These are phyloP conservation scores for Penicillium sclerotiorum DNA, from an alignment of 2,329 filamentous ascomycete genomes.

Conservation along the genomic window DNA sequence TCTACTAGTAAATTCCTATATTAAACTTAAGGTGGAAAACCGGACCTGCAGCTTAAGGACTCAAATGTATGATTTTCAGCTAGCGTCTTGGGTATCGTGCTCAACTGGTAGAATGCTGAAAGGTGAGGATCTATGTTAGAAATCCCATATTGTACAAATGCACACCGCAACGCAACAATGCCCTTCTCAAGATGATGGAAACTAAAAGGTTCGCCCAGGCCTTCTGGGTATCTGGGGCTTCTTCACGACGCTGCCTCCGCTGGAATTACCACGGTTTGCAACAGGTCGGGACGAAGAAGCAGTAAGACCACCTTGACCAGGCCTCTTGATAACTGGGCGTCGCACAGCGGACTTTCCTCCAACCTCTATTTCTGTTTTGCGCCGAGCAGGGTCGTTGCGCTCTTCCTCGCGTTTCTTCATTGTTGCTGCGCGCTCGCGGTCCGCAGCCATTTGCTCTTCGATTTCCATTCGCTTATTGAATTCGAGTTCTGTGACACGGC, in stretches of 20 bases:
- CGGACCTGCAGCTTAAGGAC: too few relatives aligned
- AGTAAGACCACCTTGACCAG: constrained; percentile 31
- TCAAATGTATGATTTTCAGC: not conserved
- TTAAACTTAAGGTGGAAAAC: too few relatives aligned
- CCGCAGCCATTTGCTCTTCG: constrained; percentile 86
- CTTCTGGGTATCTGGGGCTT: constrained; percentile 39
- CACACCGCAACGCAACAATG: too few relatives aligned
- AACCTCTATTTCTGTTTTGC: constrained; percentile 40
- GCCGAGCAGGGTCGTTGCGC: constrained; percentile 35
- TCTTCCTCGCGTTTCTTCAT: constrained; percentile 44
- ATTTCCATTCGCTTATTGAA: constrained; percentile 94
- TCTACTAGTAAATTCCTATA: too few relatives aligned
- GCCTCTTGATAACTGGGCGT: constrained; percentile 32
- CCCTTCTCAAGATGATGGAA: not conserved
- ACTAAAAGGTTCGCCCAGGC: constrained; percentile 37
- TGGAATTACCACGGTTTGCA: constrained; percentile 19
- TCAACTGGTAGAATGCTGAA: not conserved
- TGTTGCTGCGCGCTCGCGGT: constrained; percentile 63
- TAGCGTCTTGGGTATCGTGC: not conserved
- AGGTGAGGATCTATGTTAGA: too few relatives aligned
- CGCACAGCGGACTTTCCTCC: constrained; percentile 37
- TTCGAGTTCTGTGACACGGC: constrained; percentile 83
- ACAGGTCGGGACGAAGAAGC: constrained; percentile 30
- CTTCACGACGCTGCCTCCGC: constrained; percentile 44
- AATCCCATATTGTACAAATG: too few relatives aligned